phyloP scores from a whole-genome alignment of 441 rosid genomes.

The Pelargonium fulgidum region DNA sequence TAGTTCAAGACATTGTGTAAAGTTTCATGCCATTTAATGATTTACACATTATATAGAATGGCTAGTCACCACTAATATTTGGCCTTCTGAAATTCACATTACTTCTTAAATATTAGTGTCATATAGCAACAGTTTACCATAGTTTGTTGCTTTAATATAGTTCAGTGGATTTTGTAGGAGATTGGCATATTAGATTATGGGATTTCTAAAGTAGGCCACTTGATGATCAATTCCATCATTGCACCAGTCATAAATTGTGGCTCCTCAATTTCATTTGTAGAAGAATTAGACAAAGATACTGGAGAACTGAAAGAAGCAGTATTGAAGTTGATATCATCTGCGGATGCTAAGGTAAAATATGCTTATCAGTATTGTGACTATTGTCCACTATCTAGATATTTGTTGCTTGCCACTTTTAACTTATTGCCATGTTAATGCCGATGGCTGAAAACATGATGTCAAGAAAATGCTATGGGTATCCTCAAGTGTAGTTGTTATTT shows the following conservation, averaged over 20 bases:
- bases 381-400: constrained; percentile 10
- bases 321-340: constrained; percentile 49
- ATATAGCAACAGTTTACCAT: not conserved
- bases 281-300: constrained; percentile 39
- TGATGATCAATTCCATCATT: constrained; percentile 67
- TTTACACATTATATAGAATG: not conserved
- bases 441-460: not conserved
- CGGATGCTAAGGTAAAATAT: constrained; percentile 41
- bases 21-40: not conserved
- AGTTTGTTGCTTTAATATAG: constrained; percentile 20
- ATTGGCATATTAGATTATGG: constrained; percentile 78
- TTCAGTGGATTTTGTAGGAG: constrained; percentile 44
- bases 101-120: constrained; percentile 12
- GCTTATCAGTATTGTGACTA: not conserved
- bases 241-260: constrained; percentile 56
- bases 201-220: constrained; percentile 82
- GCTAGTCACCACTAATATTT: not conserved
- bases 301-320: constrained; percentile 43
- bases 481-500: not conserved
- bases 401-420: constrained; percentile 8
- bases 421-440: not conserved
- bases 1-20: not conserved
- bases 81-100: not conserved
- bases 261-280: constrained; percentile 45
- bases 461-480: not conserved